Percentiles rank a stretch among this genome's conserved stretches.
Conservation (phyloP, 1,284 basidiomycete genomes). For the Leccinum pallidistipes region DNA sequence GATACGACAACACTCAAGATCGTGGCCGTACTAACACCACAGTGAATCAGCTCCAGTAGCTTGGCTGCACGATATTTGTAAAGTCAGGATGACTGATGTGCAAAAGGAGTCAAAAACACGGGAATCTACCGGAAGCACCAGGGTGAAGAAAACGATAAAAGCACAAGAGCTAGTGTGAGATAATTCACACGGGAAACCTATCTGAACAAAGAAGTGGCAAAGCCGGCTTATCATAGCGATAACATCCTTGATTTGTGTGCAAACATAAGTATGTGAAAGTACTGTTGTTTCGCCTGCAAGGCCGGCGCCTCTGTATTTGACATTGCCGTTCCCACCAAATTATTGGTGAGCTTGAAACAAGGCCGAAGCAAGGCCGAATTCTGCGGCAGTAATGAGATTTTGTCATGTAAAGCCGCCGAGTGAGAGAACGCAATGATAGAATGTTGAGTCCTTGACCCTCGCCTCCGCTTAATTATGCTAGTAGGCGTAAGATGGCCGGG, state of each 20-base stretch:
- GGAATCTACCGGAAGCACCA: too few relatives aligned
- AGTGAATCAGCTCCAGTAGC: too few relatives aligned
- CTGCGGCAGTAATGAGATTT: neutral
- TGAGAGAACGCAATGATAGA: neutral
- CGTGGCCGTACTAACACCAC: too few relatives aligned
- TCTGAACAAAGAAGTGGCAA: neutral
- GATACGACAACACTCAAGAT: neutral
- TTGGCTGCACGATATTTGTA: neutral
- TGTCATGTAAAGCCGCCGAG: too few relatives aligned
- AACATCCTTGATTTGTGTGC: neutral
- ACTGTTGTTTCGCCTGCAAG: neutral
- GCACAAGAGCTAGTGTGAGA: neutral
- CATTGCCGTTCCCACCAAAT: too few relatives aligned
- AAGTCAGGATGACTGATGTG: neutral
- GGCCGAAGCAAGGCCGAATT: neutral
- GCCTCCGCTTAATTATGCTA: neutral
- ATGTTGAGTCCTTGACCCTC: neutral
- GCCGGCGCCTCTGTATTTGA: neutral
- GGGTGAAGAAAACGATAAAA: neutral
- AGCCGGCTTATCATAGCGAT: neutral
- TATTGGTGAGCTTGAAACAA: neutral
- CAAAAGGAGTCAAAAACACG: too few relatives aligned
- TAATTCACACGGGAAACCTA: neutral
- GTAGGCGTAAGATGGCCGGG: neutral
- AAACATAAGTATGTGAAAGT: too few relatives aligned